Conservation (phyloP, 495 filamentous ascomycete genomes). For the Penicillium ochrochloron region DNA sequence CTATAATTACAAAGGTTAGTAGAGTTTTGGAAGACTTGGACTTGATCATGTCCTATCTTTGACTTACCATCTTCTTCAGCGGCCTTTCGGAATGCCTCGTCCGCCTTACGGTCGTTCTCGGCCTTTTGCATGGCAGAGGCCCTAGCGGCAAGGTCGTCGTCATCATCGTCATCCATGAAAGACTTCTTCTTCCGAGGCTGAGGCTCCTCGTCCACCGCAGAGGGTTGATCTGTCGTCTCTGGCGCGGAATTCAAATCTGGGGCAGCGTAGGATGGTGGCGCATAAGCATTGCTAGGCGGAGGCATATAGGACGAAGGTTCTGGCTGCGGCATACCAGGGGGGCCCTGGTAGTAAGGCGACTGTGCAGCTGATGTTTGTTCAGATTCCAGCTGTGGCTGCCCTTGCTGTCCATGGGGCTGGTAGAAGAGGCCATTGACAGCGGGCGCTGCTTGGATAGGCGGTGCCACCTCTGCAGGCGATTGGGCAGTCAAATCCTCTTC, state of each 20-base stretch:
- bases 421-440: slow-evolving; percentile 36
- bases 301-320: slow-evolving; percentile 18
- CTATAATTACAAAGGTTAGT: slow-evolving; percentile 37
- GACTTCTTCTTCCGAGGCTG: slow-evolving; percentile 70
- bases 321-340: slow-evolving; percentile 29
- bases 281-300: slow-evolving; percentile 32
- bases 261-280: slow-evolving; percentile 43
- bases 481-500: slow-evolving; percentile 46
- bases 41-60: not conserved
- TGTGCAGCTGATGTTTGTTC: slow-evolving; percentile 20
- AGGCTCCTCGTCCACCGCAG: slow-evolving; percentile 54
- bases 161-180: slow-evolving; percentile 76
- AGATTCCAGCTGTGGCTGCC: not conserved
- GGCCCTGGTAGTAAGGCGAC: slow-evolving; percentile 34
- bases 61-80: slow-evolving; percentile 81
- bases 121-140: slow-evolving; percentile 58
- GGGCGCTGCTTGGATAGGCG: slow-evolving; percentile 29
- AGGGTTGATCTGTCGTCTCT: slow-evolving; percentile 41
- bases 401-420: slow-evolving; percentile 21
- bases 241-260: slow-evolving; percentile 29
- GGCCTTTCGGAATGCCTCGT: slow-evolving; percentile 79
- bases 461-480: slow-evolving; percentile 27
- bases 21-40: slow-evolving; percentile 4
- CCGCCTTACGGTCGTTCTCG: slow-evolving; percentile 60
- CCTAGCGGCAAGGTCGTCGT: slow-evolving; percentile 53